Evolutionary conservation across 129 eudicot genomes (phyloP).

Genomic region (Rutidosis leptorrhynchoides): DNA sequence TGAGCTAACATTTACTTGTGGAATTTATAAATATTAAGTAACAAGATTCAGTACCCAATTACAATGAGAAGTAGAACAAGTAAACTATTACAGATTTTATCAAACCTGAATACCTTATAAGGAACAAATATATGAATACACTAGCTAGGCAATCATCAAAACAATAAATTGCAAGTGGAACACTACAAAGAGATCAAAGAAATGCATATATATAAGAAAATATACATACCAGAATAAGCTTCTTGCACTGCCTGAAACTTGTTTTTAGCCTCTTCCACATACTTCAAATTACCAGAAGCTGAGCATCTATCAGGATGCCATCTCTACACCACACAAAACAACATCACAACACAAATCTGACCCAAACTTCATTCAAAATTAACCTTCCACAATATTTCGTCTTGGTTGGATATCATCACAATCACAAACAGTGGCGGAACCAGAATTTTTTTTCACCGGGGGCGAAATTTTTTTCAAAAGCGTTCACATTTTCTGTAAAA

Average conservation of each 20-base stretch:
- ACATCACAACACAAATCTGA: background rate
- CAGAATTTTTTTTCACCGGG: no score
- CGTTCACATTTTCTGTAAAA: no score
- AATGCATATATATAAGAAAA: background rate
- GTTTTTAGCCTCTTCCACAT: constrained; percentile 44
- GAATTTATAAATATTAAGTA: no score
- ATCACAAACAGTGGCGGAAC: no score
- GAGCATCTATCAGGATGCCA: constrained; percentile 92
- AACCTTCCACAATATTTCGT: background rate
- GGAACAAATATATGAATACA: background rate
- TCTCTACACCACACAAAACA: constrained; percentile 38
- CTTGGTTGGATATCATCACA: no score
- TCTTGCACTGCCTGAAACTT: constrained; percentile 86
- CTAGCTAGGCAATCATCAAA: background rate
- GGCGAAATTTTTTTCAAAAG: no score
- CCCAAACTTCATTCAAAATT: background rate
- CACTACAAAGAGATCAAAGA: background rate
- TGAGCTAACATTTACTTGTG: background rate
- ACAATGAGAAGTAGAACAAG: background rate
- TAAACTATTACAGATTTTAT: background rate
- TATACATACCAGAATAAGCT: constrained; percentile 80
- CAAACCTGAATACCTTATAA: background rate
- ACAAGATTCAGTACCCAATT: no score
- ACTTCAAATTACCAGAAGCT: constrained; percentile 63
- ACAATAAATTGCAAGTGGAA: constrained; percentile 4